A percentile compares a stretch with the other conserved stretches of the same genome.
phyloP scores from a whole-genome alignment of 192 early-diverging fungal species.

The Chytriomyces sp. region DNA sequence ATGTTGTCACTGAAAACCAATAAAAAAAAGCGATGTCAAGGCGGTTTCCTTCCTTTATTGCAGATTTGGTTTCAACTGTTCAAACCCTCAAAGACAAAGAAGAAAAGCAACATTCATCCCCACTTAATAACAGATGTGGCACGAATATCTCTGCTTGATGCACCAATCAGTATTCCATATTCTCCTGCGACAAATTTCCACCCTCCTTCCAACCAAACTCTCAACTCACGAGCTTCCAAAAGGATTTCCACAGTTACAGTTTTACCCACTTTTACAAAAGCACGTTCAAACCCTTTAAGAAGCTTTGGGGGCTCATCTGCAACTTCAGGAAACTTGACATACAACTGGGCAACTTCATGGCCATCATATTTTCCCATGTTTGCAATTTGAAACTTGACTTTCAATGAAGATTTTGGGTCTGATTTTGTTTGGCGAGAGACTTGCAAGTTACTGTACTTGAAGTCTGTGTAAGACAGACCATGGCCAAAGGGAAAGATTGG shows the following conservation, averaged over 20 bases:
- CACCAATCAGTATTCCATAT: slow-evolving; percentile 60
- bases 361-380: slow-evolving; percentile 48
- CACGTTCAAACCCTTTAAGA: slow-evolving; percentile 46
- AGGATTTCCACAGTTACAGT: slow-evolving; percentile 48
- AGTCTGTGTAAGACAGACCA: slow-evolving; percentile 69
- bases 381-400: slow-evolving; percentile 43
- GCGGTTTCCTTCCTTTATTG: no score
- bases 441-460: slow-evolving; percentile 52
- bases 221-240: slow-evolving; percentile 49
- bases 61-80: no score
- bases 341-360: slow-evolving; percentile 55
- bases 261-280: slow-evolving; percentile 48
- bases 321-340: slow-evolving; percentile 42
- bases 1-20: neutral
- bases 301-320: slow-evolving; percentile 42
- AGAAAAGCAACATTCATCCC: slow-evolving; percentile 8
- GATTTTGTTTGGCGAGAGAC: neutral
- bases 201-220: slow-evolving; percentile 47
- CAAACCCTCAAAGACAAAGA: no score
- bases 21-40: no score
- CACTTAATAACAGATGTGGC: neutral
- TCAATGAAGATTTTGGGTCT: neutral
- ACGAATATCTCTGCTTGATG: slow-evolving; percentile 57
- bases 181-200: slow-evolving; percentile 57
- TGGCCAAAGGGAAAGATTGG: slow-evolving; percentile 64